Evolutionary conservation across 2,329 filamentous ascomycete genomes (phyloP), one percentile per base, ranked within the genome.

Genomic region (Aureobasidium sp.): DNA sequence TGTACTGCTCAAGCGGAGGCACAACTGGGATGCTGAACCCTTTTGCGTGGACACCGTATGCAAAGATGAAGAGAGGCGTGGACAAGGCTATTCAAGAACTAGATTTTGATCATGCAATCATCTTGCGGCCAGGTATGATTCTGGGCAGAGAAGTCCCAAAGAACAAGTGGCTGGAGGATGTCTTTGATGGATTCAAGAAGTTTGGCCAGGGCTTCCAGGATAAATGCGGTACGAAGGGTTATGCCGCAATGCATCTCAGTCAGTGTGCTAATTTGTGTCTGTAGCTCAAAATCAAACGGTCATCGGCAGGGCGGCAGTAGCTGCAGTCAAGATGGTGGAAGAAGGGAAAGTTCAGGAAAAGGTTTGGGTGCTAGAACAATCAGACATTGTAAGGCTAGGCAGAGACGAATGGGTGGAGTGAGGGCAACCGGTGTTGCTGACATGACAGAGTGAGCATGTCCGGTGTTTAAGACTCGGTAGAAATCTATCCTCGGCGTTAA

Each of bases 1-100:
- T 70, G 11, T 68, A 61, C 53, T 65, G 68, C 25, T 69, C 68
- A 6, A 66, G 65, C 49, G 64, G 51, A 12, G 67, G 67, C 0
- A 68, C 64, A 3, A 61, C 66, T 22, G 61, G 66, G 1, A 45
- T 64, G 1, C 45, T 66, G 6, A 61, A 58, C 17, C 24, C 59
- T 10, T 63, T 61, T 48, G 55, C 66, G n/a, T 14, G 29, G 25
- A 44, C 25, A 14, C 67, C 68, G 1, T 70, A 68, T 32, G 64
- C 61, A 27, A 65, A 64, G 55, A 70, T 70, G 68, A 70, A 70
- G 55, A 58, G 63, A 21, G 67, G 64, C 0, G 66, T 70, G 6
- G 68, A 70, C 53, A 63, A 68, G 57, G 59, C 66, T 10, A 65
- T 70, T 54, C 62, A 64, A 52, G 64, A 65, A 14, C 56, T 68